Conservation (phyloP, 1,284 basidiomycete species). For the Ustilago vetiveriae region DNA sequence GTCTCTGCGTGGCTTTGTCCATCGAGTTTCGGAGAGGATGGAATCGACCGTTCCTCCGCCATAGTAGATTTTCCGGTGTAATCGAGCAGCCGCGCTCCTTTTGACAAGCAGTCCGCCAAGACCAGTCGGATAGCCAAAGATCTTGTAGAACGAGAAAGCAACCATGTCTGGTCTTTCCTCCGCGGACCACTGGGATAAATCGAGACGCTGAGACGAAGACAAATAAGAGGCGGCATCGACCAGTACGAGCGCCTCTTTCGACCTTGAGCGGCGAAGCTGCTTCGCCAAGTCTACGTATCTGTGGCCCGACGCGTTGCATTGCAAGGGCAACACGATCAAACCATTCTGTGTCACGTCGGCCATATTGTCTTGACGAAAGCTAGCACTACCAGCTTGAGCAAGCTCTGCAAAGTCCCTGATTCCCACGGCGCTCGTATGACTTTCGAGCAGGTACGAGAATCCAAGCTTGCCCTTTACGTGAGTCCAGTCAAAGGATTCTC, state of each 20-base stretch:
- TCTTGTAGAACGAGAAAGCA: constrained; percentile 58
- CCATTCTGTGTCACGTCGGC: neutral
- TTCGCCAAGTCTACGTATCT: constrained; percentile 32
- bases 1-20: constrained; percentile 36
- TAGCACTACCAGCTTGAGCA: constrained; percentile 2
- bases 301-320: constrained; percentile 56
- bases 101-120: constrained; percentile 53
- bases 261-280: constrained; percentile 8
- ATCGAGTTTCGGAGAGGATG: constrained; percentile 26
- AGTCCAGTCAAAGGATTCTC: constrained; percentile 45
- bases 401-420: constrained; percentile 44
- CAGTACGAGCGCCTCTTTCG: constrained; percentile 20
- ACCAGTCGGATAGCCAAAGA: constrained; percentile 56
- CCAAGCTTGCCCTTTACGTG: neutral
- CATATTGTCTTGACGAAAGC: constrained; percentile 5
- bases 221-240: constrained; percentile 54
- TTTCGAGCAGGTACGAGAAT: constrained; percentile 39
- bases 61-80: constrained; percentile 40
- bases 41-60: constrained; percentile 54
- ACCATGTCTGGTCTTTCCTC: constrained; percentile 45
- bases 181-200: constrained; percentile 5
- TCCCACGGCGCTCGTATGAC: constrained; percentile 50
- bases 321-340: constrained; percentile 46
- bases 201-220: constrained; percentile 36
- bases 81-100: constrained; percentile 14